phyloP scores from a whole-genome alignment of 768 basidiomycete genomes.

The Suillus lakei region DNA sequence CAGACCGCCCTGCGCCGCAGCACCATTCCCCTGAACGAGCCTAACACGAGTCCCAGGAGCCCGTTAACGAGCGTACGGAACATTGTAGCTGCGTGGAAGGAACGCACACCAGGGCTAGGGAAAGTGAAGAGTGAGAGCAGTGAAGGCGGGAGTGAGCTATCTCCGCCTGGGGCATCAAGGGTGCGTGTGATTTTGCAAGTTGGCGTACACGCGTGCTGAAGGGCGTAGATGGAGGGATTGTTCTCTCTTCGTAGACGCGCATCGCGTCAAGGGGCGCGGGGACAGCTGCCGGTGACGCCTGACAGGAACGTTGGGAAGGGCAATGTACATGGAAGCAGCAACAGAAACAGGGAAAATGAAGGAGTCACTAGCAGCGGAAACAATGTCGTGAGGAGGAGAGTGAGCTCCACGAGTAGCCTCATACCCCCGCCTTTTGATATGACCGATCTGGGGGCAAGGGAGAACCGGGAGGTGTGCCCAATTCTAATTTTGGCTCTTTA shows the following conservation, averaged over 20 bases:
- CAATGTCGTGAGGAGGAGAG: not conserved
- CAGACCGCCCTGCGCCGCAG: constrained; percentile 5
- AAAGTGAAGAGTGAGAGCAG: constrained; percentile 24
- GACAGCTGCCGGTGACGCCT: constrained; percentile 19
- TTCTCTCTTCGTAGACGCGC: constrained; percentile 40
- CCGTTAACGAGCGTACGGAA: constrained; percentile 78
- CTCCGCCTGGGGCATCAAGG: constrained; percentile 10
- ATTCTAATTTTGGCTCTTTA: not conserved
- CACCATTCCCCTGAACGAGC: not conserved
- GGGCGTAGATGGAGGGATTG: constrained; percentile 23
- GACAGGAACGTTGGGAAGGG: constrained; percentile 19
- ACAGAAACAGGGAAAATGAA: constrained; percentile 4
- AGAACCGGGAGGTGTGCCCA: constrained; percentile 48
- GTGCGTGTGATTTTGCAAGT: not conserved
- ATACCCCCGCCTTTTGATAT: constrained; percentile 53
- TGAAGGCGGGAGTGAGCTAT: constrained; percentile 21
- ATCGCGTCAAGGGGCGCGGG: constrained; percentile 20
- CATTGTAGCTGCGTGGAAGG: constrained; percentile 82
- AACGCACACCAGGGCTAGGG: constrained; percentile 58
- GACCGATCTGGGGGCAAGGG: constrained; percentile 47
- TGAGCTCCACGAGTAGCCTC: constrained; percentile 35
- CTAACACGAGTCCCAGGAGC: constrained; percentile 60
- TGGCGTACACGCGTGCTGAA: not conserved
- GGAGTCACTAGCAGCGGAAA: not conserved
- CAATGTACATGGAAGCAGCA: constrained; percentile 14